A percentile compares a stretch with the other conserved stretches of the same genome.
These are phyloP conservation scores for Plasmodium coatneyi DNA, from an alignment of 169 alveolate species.

Conservation along the genomic window DNA sequence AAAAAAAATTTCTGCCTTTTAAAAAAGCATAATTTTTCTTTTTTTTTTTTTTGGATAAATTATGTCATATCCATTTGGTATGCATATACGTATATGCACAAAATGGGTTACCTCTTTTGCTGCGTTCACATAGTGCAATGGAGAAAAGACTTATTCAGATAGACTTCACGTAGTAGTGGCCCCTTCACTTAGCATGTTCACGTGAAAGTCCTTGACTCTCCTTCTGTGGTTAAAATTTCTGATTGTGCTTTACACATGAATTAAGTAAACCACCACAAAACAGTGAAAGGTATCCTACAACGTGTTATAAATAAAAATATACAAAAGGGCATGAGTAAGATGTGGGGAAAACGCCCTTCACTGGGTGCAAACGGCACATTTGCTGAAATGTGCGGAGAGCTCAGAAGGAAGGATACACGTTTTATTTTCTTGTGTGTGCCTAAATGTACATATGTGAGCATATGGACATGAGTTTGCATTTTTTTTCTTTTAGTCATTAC, in stretches of 20 bases:
- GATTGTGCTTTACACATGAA: constrained; percentile 19
- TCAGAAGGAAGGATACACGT: neutral
- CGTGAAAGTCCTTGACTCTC: neutral
- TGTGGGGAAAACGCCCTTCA: neutral
- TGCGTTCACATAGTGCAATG: neutral
- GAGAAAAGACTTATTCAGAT: neutral
- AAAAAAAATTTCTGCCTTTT: neutral
- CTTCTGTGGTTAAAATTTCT: neutral
- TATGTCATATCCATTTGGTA: neutral
- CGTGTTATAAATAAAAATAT: constrained; percentile 17
- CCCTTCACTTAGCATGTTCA: neutral
- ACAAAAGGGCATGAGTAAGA: neutral
- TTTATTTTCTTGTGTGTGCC: neutral
- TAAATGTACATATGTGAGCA: constrained; percentile 7
- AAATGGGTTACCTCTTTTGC: neutral
- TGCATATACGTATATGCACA: neutral
- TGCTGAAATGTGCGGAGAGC: neutral
- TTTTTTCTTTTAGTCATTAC: constrained; percentile 21
- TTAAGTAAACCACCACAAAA: constrained; percentile 58
- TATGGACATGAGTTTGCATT: neutral
- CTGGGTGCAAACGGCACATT: neutral
- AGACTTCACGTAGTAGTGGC: neutral
- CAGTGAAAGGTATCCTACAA: constrained; percentile 40
- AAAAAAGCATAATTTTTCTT: neutral
- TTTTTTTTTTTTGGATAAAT: neutral